Evolutionary conservation across 176 grass and related monocot genomes (phyloP), one percentile per base, ranked within the genome.

Genomic region (Stipa capillata): DNA sequence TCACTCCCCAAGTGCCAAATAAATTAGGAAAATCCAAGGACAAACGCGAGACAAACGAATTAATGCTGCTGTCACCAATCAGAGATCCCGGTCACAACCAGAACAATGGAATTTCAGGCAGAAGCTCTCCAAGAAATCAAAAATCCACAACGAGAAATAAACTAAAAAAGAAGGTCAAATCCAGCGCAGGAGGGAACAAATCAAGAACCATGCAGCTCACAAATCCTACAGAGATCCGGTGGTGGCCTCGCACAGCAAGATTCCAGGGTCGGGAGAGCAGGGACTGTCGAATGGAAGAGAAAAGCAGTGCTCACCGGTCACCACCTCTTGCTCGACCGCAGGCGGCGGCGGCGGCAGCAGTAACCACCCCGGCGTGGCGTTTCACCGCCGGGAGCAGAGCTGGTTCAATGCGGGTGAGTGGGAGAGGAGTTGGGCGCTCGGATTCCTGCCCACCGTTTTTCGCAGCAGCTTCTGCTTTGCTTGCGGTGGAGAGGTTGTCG

Each of bases 391-490:
- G n/a, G 60, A 33, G 58, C 74, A 8, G 72, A 24, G 43, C 34
- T n/a, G 86, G 73, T 78, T 45, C 74, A 88, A 84, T 88, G 86
- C 80, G 80, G 32, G 66, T 8, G 23, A 11, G 56, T 1, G 0
- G 18, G 62, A 45, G 64, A 41, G 53, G 16, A 33, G 18, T 62
- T n/a, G n/a, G n/a, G n/a, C n/a, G n/a, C n/a, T n/a, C n/a, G n/a
- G n/a, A n/a, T n/a, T n/a, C n/a, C n/a, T n/a, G n/a, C n/a, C n/a
- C n/a, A n/a, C n/a, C n/a, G n/a, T n/a, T n/a, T n/a, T n/a, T 69
- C 66, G 41, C 14, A 21, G 33, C 14, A 65, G 62, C 62, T 68
- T 66, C 43, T 15, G 61, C 14, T 16, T 16, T 16, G 8, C 35
- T 34, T 2, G 45, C 11, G 58, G 44, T 2, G 53, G 41, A 25